A percentile compares a stretch with the other conserved stretches of the same genome.
These are phyloP conservation scores for Sclerotinia sclerotiorum DNA, from an alignment of 2,329 filamentous ascomycete genomes.

Conservation along the genomic window DNA sequence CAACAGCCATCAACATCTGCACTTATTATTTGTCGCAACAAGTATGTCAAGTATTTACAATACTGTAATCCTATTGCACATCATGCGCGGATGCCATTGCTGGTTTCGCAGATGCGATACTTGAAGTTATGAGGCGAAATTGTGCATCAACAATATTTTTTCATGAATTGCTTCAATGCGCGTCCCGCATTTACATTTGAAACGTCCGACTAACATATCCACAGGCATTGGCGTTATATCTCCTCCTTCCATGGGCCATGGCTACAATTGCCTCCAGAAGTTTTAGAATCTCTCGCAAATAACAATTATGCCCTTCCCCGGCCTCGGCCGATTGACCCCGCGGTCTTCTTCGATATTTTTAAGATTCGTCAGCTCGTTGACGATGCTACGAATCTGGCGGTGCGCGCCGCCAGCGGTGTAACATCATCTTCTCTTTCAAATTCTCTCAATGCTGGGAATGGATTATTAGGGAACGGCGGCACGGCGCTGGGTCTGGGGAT, in stretches of 20 bases:
- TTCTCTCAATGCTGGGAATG: constrained; percentile 51
- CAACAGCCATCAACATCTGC: constrained; percentile 47
- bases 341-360: constrained; percentile 78
- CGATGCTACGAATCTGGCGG: constrained; percentile 74
- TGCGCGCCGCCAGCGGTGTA: constrained; percentile 73
- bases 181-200: constrained; percentile 6
- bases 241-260: constrained; percentile 81
- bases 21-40: constrained; percentile 65
- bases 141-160: constrained; percentile 14
- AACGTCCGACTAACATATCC: constrained; percentile 14
- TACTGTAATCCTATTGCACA: background rate
- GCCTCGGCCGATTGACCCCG: constrained; percentile 75
- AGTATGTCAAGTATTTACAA: constrained; percentile 51
- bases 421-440: constrained; percentile 63
- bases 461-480: constrained; percentile 48
- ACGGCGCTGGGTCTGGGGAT: constrained; percentile 59
- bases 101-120: constrained; percentile 16
- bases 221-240: constrained; percentile 81
- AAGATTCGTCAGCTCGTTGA: constrained; percentile 80
- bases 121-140: constrained; percentile 14
- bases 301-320: constrained; percentile 76
- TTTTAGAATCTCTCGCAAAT: constrained; percentile 75
- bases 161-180: background rate
- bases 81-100: constrained; percentile 7
- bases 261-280: constrained; percentile 75